phyloP scores from a whole-genome alignment of 2,329 filamentous ascomycete genomes.

The Colletotrichum zoysiae region DNA sequence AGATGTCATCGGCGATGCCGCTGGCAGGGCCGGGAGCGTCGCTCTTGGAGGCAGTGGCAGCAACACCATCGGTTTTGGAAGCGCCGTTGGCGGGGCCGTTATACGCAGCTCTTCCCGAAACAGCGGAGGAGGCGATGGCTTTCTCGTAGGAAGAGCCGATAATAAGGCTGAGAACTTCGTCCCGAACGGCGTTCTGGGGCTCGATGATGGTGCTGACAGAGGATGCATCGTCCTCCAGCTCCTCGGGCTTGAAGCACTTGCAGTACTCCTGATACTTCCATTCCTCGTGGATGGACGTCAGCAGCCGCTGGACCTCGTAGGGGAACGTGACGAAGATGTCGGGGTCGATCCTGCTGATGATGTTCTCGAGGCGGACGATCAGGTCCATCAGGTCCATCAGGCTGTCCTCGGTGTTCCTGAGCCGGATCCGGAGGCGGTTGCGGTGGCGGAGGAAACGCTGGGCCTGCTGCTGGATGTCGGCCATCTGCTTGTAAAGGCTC shows the following conservation, averaged over 20 bases:
- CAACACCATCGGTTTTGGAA: not conserved
- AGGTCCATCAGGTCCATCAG: not conserved
- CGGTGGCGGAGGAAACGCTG: not conserved
- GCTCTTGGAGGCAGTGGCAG: not conserved
- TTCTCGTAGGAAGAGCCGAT: not conserved
- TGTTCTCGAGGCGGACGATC: not conserved
- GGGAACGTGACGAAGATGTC: constrained; percentile 9
- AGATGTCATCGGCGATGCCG: not conserved
- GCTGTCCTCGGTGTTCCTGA: not conserved
- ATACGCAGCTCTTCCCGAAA: not conserved
- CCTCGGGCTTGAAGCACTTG: not conserved
- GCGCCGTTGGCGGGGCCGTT: too few relatives aligned
- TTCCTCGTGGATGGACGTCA: constrained; percentile 4
- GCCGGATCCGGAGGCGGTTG: not conserved
- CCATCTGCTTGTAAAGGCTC: not conserved
- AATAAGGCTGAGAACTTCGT: not conserved
- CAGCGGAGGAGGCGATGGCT: not conserved
- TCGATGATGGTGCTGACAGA: not conserved
- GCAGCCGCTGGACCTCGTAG: not conserved
- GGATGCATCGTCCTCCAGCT: not conserved
- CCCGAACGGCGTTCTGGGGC: not conserved
- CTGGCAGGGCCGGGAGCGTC: not conserved
- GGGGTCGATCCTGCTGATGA: not conserved
- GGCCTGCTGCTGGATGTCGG: not conserved
- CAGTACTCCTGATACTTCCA: constrained; percentile 22